Base-by-base conservation (phyloP, 768 basidiomycete species). In the Galerina marginata region DNA sequence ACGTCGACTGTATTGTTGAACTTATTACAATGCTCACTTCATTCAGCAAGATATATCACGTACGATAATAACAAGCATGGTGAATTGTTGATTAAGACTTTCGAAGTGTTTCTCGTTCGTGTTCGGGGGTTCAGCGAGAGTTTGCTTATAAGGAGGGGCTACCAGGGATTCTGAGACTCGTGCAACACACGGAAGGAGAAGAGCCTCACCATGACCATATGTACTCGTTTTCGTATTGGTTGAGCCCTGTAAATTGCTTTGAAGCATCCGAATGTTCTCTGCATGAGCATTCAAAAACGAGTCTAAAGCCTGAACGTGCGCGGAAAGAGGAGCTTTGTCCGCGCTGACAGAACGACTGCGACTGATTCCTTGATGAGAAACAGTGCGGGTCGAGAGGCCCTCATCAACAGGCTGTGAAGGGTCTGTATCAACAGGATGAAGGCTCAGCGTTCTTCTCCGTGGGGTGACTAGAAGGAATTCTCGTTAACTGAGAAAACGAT, bases 31-130 rank as follows among this genome's bases (percentile, higher is more conserved):
- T 46, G n/a, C 9, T 42, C 6, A 14, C 15, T 23, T 16, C 23
- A 36, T 23, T 4, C 9, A 23, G 39, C 4, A 42, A 23, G 12
- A 42, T 16, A 55, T 16, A 7, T 33, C 7, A 56, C 71, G 40
- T 48, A 74, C 73, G 42, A 72, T 70, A 4, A 74, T 55, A n/a
- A 72, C 65, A 26, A 67, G 67, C 66, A 69, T 71, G 48, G 65
- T 69, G 52, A 74, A 73, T 50, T 74, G 72, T 15, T 69, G 67
- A 23, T 57, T 63, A 14, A 72, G 42, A 1, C 58, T 49, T 33
- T 69, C 68, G 46, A 59, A 67, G 1, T 53, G 58, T 39, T 58
- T 65, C 9, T 20, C 51, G 46, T 29, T 60, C 58, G 37, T 37
- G 12, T 14, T 58, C 44, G 20, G 33, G 9, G 48, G 6, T n/a